Conservation (phyloP, 2,329 filamentous ascomycete genomes). For the Chalara sp. region DNA sequence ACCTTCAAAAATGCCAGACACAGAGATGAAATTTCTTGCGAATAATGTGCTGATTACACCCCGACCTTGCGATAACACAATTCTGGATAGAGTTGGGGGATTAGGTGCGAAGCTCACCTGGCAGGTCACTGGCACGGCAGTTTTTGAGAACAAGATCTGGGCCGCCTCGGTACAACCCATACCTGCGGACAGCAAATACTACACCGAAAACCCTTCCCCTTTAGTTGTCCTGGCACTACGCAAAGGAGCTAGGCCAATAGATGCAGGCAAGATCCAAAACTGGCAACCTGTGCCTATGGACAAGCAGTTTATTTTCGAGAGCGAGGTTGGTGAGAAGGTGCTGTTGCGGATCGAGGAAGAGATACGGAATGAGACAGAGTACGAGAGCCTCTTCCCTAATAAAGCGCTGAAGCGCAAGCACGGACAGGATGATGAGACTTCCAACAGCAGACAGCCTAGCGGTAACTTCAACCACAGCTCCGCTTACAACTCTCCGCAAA, state of each 20-base stretch:
- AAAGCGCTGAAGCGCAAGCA: constrained; percentile 57
- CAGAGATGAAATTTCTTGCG: constrained; percentile 73
- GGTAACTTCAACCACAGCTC: constrained; percentile 24
- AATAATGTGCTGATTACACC: constrained; percentile 90
- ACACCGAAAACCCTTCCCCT: constrained; percentile 74
- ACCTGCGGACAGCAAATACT: constrained; percentile 56
- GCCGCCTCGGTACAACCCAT: constrained; percentile 74
- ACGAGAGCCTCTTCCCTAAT: constrained; percentile 55
- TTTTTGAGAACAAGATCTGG: constrained; percentile 78
- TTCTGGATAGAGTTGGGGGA: constrained; percentile 79
- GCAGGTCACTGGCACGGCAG: constrained; percentile 72
- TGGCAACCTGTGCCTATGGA: constrained; percentile 74
- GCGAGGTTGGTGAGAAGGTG: constrained; percentile 79
- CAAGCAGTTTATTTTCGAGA: constrained; percentile 71
- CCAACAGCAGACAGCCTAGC: constrained; percentile 19
- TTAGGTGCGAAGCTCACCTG: constrained; percentile 78
- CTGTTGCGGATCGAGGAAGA: constrained; percentile 76
- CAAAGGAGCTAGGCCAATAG: constrained; percentile 67
- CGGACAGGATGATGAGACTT: constrained; percentile 45
- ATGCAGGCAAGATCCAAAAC: constrained; percentile 73
- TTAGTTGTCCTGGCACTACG: constrained; percentile 77
- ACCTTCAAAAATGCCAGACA: constrained; percentile 53
- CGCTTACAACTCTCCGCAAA: constrained; percentile 29
- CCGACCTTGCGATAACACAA: constrained; percentile 61
- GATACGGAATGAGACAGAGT: constrained; percentile 51